A percentile compares a stretch with the other conserved stretches of the same genome.
phyloP scores from a whole-genome alignment of 108 stramenopile genomes.

The Cyclotella cryptica region DNA sequence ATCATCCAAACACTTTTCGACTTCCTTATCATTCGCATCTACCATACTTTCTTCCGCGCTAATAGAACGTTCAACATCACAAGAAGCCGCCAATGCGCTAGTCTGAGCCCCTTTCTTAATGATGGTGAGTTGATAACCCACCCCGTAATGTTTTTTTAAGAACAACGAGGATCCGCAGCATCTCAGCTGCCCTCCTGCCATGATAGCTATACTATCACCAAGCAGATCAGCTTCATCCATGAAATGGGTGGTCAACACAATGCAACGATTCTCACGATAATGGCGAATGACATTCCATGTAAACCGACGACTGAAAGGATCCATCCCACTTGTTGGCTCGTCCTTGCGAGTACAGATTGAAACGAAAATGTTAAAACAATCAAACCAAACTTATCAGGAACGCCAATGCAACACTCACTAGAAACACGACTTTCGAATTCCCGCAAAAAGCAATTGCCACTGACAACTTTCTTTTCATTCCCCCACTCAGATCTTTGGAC shows the following conservation, averaged over 20 bases:
- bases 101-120: conserved; percentile 53
- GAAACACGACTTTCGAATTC: conserved; percentile 67
- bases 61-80: not conserved
- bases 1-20: conserved; percentile 7
- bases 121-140: conserved; percentile 88
- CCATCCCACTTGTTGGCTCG: conserved; percentile 88
- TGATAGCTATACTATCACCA: conserved; percentile 96
- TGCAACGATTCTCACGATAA: conserved; percentile 79
- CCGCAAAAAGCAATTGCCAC: conserved; percentile 93
- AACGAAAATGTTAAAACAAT: not conserved
- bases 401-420: conserved; percentile 22
- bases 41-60: not conserved
- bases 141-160: conserved; percentile 91
- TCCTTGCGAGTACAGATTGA: conserved; percentile 51
- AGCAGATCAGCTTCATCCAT: conserved; percentile 96
- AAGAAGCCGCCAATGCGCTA: not conserved
- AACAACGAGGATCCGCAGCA: conserved; percentile 91
- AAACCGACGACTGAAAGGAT: conserved; percentile 89
- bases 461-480: conserved; percentile 90
- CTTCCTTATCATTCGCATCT: not conserved
- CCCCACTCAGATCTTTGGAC: conserved; percentile 84
- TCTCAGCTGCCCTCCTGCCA: conserved; percentile 91
- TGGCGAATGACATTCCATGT: conserved; percentile 89
- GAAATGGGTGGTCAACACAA: conserved; percentile 97
- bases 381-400: not conserved